Conservation (phyloP, 169 alveolate genomes). For the Theileria parva region DNA sequence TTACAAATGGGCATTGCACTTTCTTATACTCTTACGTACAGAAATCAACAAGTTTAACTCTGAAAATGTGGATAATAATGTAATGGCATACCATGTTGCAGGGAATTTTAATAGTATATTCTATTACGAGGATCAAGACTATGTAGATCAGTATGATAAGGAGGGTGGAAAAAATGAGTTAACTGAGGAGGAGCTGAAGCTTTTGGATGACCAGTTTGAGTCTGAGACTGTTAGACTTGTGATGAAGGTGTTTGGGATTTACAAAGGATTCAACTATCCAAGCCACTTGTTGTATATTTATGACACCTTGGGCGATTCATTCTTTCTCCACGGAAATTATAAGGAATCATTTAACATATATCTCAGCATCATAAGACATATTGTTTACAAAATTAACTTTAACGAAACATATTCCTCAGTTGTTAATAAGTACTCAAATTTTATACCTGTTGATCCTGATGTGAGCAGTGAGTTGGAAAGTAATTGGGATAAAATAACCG, state of each 20-base stretch:
- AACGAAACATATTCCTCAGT: not conserved
- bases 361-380: slow-evolving; percentile 11
- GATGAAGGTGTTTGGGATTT: slow-evolving; percentile 12
- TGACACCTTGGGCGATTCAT: slow-evolving; percentile 46
- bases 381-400: slow-evolving; percentile 15
- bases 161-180: not conserved
- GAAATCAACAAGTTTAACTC: not conserved
- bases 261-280: slow-evolving; percentile 26
- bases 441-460: too few species aligned
- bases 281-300: slow-evolving; percentile 31
- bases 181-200: not conserved
- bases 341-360: slow-evolving; percentile 44
- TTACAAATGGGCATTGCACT: slow-evolving; percentile 48
- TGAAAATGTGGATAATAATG: not conserved
- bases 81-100: not conserved
- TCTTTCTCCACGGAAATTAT: slow-evolving; percentile 17
- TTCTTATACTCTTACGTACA: slow-evolving; percentile 19
- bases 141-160: slow-evolving; percentile 3
- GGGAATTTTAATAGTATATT: slow-evolving; percentile 18
- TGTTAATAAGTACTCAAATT: not conserved
- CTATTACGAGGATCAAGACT: slow-evolving; percentile 46
- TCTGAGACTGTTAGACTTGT: slow-evolving; percentile 9
- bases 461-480: not conserved
- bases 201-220: slow-evolving; percentile 8
- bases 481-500: not conserved